These are phyloP conservation scores for Cinnamomum micranthum DNA, from an alignment of 164 flowering plant species.

Conservation along the genomic window DNA sequence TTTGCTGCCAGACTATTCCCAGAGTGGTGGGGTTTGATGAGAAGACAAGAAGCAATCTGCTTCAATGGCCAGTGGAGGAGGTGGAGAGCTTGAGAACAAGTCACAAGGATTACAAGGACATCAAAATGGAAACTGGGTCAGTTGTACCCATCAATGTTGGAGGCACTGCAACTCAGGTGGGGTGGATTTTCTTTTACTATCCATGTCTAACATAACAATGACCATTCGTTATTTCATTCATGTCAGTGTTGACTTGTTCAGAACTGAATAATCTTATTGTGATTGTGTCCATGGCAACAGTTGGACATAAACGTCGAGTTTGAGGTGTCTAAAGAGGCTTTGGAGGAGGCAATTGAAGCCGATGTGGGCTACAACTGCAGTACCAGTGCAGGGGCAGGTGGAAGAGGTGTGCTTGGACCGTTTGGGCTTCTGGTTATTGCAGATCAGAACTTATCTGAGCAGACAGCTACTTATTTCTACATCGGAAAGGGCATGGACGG, in stretches of 20 bases:
- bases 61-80: conserved; percentile 87
- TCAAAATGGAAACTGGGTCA: conserved; percentile 48
- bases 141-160: conserved; percentile 49
- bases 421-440: conserved; percentile 81
- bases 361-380: conserved; percentile 49
- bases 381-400: conserved; percentile 51
- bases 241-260: not conserved
- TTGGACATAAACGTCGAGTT: conserved; percentile 72
- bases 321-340: conserved; percentile 41
- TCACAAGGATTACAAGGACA: conserved; percentile 25
- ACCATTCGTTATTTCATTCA: not conserved
- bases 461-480: conserved; percentile 80
- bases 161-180: conserved; percentile 51
- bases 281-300: conserved; percentile 25
- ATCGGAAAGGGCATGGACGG: conserved; percentile 52
- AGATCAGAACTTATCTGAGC: conserved; percentile 47
- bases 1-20: conserved; percentile 53
- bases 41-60: conserved; percentile 55
- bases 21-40: conserved; percentile 56
- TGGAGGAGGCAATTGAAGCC: conserved; percentile 30
- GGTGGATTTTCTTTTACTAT: conserved; percentile 17
- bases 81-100: conserved; percentile 56
- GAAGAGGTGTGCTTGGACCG: conserved; percentile 71
- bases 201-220: no score
- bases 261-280: not conserved